Evolutionary conservation across 2,329 filamentous ascomycete species (phyloP), one percentile per base, ranked within the genome.

Genomic region (Talaromyces sp.): DNA sequence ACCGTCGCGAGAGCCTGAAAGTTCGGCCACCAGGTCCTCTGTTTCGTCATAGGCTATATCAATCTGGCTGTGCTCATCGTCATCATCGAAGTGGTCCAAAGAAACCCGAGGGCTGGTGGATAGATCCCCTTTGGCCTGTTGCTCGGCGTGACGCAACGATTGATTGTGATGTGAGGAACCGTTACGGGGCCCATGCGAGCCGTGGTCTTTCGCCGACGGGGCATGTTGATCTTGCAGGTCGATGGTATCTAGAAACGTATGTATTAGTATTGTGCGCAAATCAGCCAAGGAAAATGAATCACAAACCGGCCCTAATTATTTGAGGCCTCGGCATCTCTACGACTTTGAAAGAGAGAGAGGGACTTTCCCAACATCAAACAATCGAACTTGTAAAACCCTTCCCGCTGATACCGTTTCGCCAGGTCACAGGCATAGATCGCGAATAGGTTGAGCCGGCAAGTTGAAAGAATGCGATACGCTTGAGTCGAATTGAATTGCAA

Each of bases 171-270:
- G 92, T 51, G 91, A 87, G 65, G 88, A 89, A 69, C 89, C 79
- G 65, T 82, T 76, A 63, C 83, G 81, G 61, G 77, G 74, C 70
- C 85, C 83, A 66, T 80, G 81, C 29, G 59, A 55, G 17, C 83
- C 80, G 75, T 96, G 92, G 72, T 92, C 89, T 79, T 96, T 84
- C 43, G 93, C 91, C 52, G 92, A 94, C 35, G 92, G 91, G 61
- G 88, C 82, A 70, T 88, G 81, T 71, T 87, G 89, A 77, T 91
- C 86, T 83, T 97, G 94, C 57, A 97, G 86, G 79, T 97, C 94
- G 77, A 97, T 89, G 64, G 93, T 95, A 80, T 97, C 93, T 96
- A 76, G 61, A 53, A 56, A 21, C 58, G 7, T 24, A 51, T 31
- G 12, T 32, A 35, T 62, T 32, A 60, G 54, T 32, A 54, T 51